phyloP scores from a whole-genome alignment of 192 early-diverging fungal genomes.

The Lobulomyces angularis region DNA sequence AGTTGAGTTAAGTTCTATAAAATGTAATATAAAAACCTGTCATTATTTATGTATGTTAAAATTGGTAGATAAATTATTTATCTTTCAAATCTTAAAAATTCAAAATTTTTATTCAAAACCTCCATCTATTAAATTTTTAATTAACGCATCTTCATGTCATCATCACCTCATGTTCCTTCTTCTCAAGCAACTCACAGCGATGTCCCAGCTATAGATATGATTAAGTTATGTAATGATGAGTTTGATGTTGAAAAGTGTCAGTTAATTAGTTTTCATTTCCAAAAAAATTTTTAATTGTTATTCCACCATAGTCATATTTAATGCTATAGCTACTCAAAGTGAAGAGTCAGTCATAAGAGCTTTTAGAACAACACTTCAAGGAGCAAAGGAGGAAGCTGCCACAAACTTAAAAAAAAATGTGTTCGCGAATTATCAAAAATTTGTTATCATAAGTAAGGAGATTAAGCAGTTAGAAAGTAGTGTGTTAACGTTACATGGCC shows the following conservation, averaged over 20 bases:
- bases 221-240: neutral
- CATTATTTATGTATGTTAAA: too few species aligned
- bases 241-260: neutral
- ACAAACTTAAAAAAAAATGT: conserved; percentile 69
- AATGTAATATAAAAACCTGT: too few species aligned
- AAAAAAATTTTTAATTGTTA: neutral
- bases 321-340: neutral
- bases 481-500: conserved; percentile 52
- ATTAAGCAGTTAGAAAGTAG: conserved; percentile 60
- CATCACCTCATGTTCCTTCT: too few species aligned
- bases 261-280: neutral
- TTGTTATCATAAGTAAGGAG: conserved; percentile 76
- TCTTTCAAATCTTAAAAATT: too few species aligned
- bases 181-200: too few species aligned
- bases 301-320: neutral
- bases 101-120: too few species aligned
- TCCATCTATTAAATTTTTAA: too few species aligned
- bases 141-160: too few species aligned
- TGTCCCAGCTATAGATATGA: too few species aligned
- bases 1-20: too few species aligned
- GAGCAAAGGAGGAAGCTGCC: conserved; percentile 55
- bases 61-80: too few species aligned
- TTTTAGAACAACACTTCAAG: conserved; percentile 24
- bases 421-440: conserved; percentile 71
- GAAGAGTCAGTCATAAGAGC: conserved; percentile 9